These are phyloP conservation scores for Halenospora varia DNA, from an alignment of 495 filamentous ascomycete genomes.

Conservation along the genomic window DNA sequence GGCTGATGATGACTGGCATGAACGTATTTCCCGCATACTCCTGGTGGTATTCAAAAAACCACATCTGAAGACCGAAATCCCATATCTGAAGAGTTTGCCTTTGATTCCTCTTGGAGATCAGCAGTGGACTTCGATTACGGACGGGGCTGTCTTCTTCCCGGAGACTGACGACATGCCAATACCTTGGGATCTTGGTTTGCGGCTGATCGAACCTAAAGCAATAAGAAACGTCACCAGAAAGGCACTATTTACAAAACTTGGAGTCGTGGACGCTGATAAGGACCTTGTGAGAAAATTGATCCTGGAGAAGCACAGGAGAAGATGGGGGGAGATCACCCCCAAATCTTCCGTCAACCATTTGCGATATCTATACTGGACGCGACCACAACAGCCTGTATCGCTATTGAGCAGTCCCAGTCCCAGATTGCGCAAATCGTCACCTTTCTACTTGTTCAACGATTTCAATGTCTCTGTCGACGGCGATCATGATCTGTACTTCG, in stretches of 20 bases:
- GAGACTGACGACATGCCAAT: slow-evolving; percentile 1
- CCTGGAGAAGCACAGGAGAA: background rate
- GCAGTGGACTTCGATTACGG: background rate
- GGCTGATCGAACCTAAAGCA: background rate
- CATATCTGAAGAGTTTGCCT: background rate
- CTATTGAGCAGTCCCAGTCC: background rate
- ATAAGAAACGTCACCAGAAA: background rate
- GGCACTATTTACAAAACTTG: slow-evolving; percentile 1
- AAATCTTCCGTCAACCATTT: slow-evolving; percentile 7
- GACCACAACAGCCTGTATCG: background rate
- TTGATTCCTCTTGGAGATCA: slow-evolving; percentile 1
- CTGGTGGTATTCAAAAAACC: background rate
- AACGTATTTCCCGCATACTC: background rate
- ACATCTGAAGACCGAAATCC: background rate
- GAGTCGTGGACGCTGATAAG: background rate
- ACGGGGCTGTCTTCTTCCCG: slow-evolving; percentile 1
- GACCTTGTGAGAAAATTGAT: slow-evolving; percentile 1
- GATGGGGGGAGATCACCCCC: background rate
- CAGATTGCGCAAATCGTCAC: background rate
- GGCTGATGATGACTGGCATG: slow-evolving; percentile 3
- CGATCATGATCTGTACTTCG: slow-evolving; percentile 8
- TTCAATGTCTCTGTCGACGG: background rate
- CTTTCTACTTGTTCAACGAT: slow-evolving; percentile 2
- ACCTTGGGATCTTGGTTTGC: slow-evolving; percentile 1
- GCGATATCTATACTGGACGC: slow-evolving; percentile 9